Evolutionary conservation across 2,329 filamentous ascomycete species (phyloP).

Genomic region (Phialophora macrospora): DNA sequence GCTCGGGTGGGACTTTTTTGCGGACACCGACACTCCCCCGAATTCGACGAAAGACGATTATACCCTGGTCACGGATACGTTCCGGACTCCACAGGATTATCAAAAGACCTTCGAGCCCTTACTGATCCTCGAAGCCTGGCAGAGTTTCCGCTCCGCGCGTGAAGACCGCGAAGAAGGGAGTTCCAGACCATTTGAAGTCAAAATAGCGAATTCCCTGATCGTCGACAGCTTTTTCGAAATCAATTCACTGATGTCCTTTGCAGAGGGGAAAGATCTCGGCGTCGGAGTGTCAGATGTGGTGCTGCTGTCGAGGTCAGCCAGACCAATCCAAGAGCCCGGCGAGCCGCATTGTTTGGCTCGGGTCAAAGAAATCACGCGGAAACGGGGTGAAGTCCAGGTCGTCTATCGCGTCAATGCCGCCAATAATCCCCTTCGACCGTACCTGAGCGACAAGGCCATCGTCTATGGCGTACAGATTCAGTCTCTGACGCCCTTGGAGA

Average conservation of each 20-base stretch:
- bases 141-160: constrained; percentile 85
- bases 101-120: constrained; percentile 89
- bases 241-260: constrained; percentile 76
- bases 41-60: constrained; percentile 71
- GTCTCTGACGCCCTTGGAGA: constrained; percentile 91
- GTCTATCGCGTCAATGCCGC: constrained; percentile 78
- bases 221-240: constrained; percentile 94
- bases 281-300: constrained; percentile 87
- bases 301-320: constrained; percentile 74
- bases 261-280: constrained; percentile 71
- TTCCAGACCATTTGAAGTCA: constrained; percentile 81
- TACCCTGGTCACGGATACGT: constrained; percentile 75
- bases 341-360: constrained; percentile 84
- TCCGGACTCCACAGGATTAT: constrained; percentile 76
- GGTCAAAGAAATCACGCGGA: constrained; percentile 77
- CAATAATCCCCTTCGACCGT: constrained; percentile 64
- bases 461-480: constrained; percentile 82
- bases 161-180: constrained; percentile 73
- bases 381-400: constrained; percentile 80
- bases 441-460: constrained; percentile 70
- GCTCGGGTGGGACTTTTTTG: constrained; percentile 93
- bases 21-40: constrained; percentile 83
- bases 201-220: constrained; percentile 82
- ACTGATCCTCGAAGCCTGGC: constrained; percentile 92
- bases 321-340: constrained; percentile 68